Conservation (phyloP, 345 rosid species). For the Fremontodendron californicum region DNA sequence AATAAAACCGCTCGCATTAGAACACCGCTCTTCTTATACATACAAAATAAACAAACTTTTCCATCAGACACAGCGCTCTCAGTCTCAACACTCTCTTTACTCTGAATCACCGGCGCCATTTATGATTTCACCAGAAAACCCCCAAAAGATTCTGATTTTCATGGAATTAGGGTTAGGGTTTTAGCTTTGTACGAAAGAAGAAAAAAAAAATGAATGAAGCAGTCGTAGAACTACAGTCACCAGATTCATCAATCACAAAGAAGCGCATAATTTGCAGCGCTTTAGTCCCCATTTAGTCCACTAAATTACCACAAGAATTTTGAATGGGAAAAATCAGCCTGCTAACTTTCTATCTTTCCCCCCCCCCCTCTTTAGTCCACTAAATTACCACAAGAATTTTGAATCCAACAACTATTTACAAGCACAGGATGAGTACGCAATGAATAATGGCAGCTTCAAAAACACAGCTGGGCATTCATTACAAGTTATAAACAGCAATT, state of each 20-base stretch:
- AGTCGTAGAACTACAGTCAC: conserved; percentile 10
- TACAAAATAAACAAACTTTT: background rate
- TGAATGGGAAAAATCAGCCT: background rate
- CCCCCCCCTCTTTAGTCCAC: background rate
- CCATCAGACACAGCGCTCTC: background rate
- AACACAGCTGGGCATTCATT: conserved; percentile 46
- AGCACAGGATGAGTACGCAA: background rate
- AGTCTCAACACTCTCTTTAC: background rate
- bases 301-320: background rate
- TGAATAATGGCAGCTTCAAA: conserved; percentile 39
- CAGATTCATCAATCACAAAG: conserved; percentile 33
- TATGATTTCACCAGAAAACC: background rate
- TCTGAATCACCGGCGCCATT: background rate
- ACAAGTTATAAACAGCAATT: background rate
- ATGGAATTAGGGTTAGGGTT: background rate
- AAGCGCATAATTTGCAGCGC: conserved; percentile 45
- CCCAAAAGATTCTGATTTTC: background rate
- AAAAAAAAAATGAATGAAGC: conserved; percentile 24
- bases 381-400: background rate
- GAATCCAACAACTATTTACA: conserved; percentile 25
- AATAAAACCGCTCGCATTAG: background rate
- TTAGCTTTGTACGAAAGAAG: conserved; percentile 9
- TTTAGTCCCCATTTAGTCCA: background rate
- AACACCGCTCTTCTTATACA: background rate
- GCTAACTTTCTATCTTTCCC: background rate